Conservation (phyloP, 768 basidiomycete genomes). For the Termitomyces sp. region DNA sequence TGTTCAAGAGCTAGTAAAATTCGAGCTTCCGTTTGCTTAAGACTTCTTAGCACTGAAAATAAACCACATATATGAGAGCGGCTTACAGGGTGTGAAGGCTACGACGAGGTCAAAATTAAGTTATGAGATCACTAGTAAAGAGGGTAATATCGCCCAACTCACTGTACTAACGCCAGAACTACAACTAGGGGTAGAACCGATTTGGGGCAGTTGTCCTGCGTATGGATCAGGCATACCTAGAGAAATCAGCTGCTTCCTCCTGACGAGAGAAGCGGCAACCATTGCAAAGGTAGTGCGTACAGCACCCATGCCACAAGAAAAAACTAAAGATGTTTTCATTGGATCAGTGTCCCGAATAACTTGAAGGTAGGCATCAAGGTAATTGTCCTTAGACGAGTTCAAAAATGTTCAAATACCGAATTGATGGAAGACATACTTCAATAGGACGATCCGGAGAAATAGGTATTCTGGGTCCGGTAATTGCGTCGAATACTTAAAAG, state of each 20-base stretch:
- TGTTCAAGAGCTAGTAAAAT: slow-evolving; percentile 65
- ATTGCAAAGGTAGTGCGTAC: slow-evolving; percentile 96
- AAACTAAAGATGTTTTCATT: slow-evolving; percentile 74
- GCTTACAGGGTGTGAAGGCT: slow-evolving; percentile 20
- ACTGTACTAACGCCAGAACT: slow-evolving; percentile 48
- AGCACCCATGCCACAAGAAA: slow-evolving; percentile 96
- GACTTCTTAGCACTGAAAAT: not conserved
- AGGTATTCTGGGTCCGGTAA: slow-evolving; percentile 58
- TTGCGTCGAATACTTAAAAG: not conserved
- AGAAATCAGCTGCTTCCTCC: slow-evolving; percentile 67
- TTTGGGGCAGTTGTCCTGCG: slow-evolving; percentile 28
- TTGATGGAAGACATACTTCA: slow-evolving; percentile 42
- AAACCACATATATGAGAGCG: not conserved
- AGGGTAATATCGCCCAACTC: slow-evolving; percentile 4
- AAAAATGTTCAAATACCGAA: not conserved
- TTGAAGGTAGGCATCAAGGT: slow-evolving; percentile 87
- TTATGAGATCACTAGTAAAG: not conserved
- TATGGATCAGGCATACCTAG: slow-evolving; percentile 79
- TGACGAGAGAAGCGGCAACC: slow-evolving; percentile 85
- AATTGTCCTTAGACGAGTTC: slow-evolving; percentile 64
- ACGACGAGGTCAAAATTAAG: not conserved
- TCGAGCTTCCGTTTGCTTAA: slow-evolving; percentile 48
- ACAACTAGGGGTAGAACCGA: slow-evolving; percentile 15
- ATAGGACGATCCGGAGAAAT: slow-evolving; percentile 90
- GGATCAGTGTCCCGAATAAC: slow-evolving; percentile 82